Conservation (phyloP, 176 grass and related monocot genomes). For the Paspalum notatum region DNA sequence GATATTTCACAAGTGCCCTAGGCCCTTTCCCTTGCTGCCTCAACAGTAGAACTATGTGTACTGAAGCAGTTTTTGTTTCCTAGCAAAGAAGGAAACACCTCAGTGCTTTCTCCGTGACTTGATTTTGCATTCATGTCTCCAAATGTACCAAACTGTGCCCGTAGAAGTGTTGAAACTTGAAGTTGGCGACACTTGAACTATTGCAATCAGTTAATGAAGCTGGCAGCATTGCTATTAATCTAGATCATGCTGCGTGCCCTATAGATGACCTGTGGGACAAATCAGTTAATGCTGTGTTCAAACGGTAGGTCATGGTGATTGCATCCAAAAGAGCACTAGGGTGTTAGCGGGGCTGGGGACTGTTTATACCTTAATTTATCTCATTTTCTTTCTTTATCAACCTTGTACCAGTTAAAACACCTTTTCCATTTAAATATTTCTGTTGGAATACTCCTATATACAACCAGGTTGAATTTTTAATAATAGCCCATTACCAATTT, state of each 20-base stretch:
- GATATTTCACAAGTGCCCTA: neutral
- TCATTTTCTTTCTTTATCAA: constrained; percentile 8
- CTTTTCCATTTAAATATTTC: neutral
- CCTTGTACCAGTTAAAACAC: neutral
- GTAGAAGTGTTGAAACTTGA: neutral
- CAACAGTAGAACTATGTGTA: neutral
- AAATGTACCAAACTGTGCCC: neutral
- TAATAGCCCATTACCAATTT: neutral
- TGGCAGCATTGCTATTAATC: neutral
- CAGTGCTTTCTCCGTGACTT: neutral
- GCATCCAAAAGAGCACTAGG: neutral
- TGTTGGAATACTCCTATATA: neutral
- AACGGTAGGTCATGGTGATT: neutral
- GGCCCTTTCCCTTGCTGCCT: neutral
- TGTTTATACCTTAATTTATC: neutral
- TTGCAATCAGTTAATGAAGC: neutral
- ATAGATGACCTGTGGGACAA: neutral
- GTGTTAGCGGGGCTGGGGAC: neutral
- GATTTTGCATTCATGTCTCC: neutral
- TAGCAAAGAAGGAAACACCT: neutral
- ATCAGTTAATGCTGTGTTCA: neutral
- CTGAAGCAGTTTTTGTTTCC: neutral
- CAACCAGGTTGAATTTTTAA: neutral
- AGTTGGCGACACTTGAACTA: neutral
- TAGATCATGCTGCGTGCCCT: neutral